Percentiles rank a stretch among this genome's conserved stretches.
Conservation (phyloP, 163 green algal species). For the Scenedesmus sp. region DNA sequence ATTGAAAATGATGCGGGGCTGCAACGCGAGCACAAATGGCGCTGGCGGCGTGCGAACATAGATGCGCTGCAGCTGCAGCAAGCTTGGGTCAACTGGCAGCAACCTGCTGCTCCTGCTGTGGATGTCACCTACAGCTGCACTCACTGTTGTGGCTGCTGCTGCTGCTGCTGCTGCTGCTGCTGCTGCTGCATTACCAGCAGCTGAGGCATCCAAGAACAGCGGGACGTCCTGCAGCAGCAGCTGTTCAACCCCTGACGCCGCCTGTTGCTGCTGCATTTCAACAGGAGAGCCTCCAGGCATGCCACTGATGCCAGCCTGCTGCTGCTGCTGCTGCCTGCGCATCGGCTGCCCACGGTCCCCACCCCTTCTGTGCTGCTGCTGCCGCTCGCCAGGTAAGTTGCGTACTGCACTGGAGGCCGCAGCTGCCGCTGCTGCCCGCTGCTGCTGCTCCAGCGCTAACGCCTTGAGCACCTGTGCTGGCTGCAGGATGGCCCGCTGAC, state of each 20-base stretch:
- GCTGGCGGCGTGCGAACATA: slow-evolving; percentile 16
- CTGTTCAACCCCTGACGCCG: slow-evolving; percentile 7
- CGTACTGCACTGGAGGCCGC: slow-evolving; percentile 10
- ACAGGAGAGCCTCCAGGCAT: neutral
- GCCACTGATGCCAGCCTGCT: neutral
- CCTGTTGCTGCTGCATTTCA: neutral
- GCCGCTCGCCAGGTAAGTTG: neutral
- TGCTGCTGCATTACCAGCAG: neutral
- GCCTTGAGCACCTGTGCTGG: slow-evolving; percentile 4
- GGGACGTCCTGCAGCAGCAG: slow-evolving; percentile 41
- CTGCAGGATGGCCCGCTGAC: neutral
- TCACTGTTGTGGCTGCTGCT: neutral
- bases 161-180: slow-evolving; percentile 2
- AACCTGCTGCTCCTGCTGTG: slow-evolving; percentile 16
- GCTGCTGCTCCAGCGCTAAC: slow-evolving; percentile 15
- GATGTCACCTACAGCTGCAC: neutral
- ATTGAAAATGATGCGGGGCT: neutral
- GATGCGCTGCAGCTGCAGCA: slow-evolving; percentile 44
- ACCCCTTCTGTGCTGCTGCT: neutral
- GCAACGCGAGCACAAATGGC: neutral
- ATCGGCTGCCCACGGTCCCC: neutral
- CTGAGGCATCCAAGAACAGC: slow-evolving; percentile 5
- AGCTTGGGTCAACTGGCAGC: neutral
- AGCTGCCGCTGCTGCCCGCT: neutral
- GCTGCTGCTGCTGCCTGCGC: slow-evolving; percentile 26